Evolutionary conservation across 2,329 filamentous ascomycete genomes (phyloP).

Genomic region (Hymenoscyphus occultus): DNA sequence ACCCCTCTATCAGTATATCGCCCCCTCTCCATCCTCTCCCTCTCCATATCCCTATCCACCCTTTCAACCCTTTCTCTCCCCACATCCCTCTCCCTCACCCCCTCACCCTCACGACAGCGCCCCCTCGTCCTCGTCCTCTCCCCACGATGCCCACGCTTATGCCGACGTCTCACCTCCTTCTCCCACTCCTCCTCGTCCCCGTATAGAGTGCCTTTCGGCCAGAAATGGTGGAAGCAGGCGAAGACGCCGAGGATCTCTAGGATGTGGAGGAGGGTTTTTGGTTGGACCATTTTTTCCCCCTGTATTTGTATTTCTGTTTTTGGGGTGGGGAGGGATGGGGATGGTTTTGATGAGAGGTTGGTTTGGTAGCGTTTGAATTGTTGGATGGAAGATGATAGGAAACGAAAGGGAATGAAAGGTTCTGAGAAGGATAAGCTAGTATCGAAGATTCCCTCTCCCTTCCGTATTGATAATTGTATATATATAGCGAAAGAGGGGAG

Average conservation of each 20-base stretch:
- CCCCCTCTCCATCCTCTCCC: neutral
- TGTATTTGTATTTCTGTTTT: neutral
- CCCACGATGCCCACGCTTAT: too few species aligned
- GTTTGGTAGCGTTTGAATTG: too few species aligned
- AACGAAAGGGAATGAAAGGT: too few species aligned
- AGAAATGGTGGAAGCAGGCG: conserved; percentile 29
- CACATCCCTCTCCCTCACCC: neutral
- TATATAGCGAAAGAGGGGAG: too few species aligned
- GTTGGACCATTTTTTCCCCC: conserved; percentile 20
- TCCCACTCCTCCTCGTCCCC: conserved; percentile 31
- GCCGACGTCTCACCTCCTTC: neutral
- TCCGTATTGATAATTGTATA: too few species aligned
- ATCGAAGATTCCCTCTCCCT: too few species aligned
- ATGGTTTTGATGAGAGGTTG: neutral
- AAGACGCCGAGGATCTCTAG: conserved; percentile 28
- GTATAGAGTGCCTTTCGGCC: conserved; percentile 31
- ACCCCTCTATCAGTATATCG: neutral
- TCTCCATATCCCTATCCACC: neutral
- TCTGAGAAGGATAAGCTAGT: too few species aligned
- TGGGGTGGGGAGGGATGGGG: neutral
- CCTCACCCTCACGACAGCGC: conserved; percentile 2
- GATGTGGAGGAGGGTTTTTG: conserved; percentile 24
- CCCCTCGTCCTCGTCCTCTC: too few species aligned
- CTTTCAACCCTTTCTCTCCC: neutral
- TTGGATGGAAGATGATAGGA: too few species aligned